phyloP scores from a whole-genome alignment of 1,284 basidiomycete species.

The Sporisorium sorghi region DNA sequence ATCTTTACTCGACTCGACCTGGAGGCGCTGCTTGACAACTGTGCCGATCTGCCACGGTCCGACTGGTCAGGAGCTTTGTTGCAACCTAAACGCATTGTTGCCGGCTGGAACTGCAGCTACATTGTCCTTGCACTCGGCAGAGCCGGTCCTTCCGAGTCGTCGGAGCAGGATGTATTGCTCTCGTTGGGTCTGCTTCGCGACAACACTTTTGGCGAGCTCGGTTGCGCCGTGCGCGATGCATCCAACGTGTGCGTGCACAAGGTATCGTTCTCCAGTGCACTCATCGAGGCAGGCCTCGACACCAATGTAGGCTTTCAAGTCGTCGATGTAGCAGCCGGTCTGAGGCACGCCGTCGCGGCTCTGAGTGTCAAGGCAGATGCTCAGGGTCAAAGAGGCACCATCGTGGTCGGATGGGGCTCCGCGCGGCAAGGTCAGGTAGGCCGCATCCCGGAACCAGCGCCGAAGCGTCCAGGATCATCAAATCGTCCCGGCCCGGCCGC shows the following conservation, averaged over 20 bases:
- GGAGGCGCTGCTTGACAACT: background rate
- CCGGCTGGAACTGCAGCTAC: slow-evolving; percentile 53
- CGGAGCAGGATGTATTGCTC: slow-evolving; percentile 22
- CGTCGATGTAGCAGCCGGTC: slow-evolving; percentile 27
- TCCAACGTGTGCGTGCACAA: slow-evolving; percentile 15
- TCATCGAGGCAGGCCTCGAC: slow-evolving; percentile 18
- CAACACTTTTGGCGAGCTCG: slow-evolving; percentile 47
- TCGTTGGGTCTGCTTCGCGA: slow-evolving; percentile 35
- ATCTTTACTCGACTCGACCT: slow-evolving; percentile 31
- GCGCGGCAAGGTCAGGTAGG: slow-evolving; percentile 45
- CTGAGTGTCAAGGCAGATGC: slow-evolving; percentile 6
- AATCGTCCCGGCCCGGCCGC: slow-evolving; percentile 21
- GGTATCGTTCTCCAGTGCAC: slow-evolving; percentile 21
- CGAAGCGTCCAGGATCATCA: background rate
- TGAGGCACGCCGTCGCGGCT: slow-evolving; percentile 28
- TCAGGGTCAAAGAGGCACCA: background rate
- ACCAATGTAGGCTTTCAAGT: slow-evolving; percentile 7
- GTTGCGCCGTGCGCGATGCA: slow-evolving; percentile 9
- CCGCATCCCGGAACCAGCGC: background rate
- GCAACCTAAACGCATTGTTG: slow-evolving; percentile 22
- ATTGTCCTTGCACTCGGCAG: slow-evolving; percentile 15
- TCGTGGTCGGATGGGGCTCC: slow-evolving; percentile 47
- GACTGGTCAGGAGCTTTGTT: background rate
- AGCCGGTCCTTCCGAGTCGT: too few species aligned
- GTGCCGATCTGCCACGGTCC: background rate